Evolutionary conservation across 164 flowering plant genomes (phyloP).

Genomic region (Houttuynia cordata): DNA sequence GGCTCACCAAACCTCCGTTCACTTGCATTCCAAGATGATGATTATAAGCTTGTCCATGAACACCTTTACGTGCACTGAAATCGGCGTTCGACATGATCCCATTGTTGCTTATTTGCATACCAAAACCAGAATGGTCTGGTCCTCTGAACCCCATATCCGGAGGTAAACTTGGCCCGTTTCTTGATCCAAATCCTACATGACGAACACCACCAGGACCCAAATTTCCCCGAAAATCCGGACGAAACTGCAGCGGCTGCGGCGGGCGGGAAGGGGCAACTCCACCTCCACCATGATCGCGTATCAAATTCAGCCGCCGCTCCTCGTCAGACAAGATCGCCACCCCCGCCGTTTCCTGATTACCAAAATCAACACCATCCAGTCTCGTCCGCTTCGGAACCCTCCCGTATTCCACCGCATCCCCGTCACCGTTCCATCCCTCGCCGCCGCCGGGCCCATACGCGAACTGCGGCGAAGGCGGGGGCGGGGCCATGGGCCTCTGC

Average conservation of each 20-base stretch:
- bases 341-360: conserved; percentile 3
- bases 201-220: too few relatives aligned
- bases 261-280: background rate
- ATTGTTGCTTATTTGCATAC: too few relatives aligned
- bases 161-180: too few relatives aligned
- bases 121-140: too few relatives aligned
- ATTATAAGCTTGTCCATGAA: too few relatives aligned
- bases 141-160: too few relatives aligned
- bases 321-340: conserved; percentile 19
- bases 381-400: conserved; percentile 46
- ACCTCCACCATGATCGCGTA: conserved; percentile 61
- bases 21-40: too few relatives aligned
- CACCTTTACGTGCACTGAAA: too few relatives aligned
- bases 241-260: background rate
- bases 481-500: background rate
- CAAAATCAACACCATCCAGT: conserved; percentile 23
- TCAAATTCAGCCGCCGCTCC: conserved; percentile 62
- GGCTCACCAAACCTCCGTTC: too few relatives aligned
- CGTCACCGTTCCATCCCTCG: conserved; percentile 12
- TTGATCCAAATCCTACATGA: too few relatives aligned
- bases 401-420: conserved; percentile 16
- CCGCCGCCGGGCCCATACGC: conserved; percentile 9
- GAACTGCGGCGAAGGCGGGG: background rate
- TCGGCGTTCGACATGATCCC: too few relatives aligned
- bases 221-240: too few relatives aligned